phyloP scores from a whole-genome alignment of 192 early-diverging fungal genomes.

The Backusella westeae region DNA sequence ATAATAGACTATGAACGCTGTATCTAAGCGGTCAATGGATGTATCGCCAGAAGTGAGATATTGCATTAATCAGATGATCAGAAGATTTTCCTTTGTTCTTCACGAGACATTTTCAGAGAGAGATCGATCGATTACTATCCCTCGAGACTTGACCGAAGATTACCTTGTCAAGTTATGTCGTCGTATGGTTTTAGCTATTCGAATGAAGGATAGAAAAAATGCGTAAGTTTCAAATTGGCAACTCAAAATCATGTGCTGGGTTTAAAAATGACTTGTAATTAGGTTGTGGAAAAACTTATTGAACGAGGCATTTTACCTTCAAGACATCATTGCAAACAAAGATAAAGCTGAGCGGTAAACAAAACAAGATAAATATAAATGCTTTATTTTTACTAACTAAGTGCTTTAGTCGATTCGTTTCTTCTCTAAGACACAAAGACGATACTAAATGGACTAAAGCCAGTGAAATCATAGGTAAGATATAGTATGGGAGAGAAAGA shows the following conservation, averaged over 20 bases:
- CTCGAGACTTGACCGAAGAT: constrained; percentile 53
- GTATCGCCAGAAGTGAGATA: constrained; percentile 11
- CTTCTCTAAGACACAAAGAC: neutral
- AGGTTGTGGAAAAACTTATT: constrained; percentile 76
- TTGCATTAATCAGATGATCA: constrained; percentile 20
- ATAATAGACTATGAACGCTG: constrained; percentile 28
- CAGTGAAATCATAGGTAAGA: neutral
- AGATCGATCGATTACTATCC: constrained; percentile 39
- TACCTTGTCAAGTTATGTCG: constrained; percentile 71
- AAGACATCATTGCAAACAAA: constrained; percentile 77
- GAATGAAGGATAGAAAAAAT: constrained; percentile 68
- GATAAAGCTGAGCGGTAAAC: constrained; percentile 61
- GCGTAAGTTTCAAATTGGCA: constrained; percentile 47
- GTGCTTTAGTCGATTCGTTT: neutral
- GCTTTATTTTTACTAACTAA: neutral
- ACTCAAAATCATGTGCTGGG: neutral
- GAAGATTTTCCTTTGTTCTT: constrained; percentile 30
- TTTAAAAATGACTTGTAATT: neutral
- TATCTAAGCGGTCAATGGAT: constrained; percentile 9
- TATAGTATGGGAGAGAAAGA: neutral
- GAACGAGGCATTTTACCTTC: constrained; percentile 74
- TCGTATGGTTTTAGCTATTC: constrained; percentile 65
- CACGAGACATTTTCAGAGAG: constrained; percentile 14
- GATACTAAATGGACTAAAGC: neutral
- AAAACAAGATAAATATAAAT: neutral